Conservation (phyloP, 306 rosid species). For the Styphnolobium japonicum region DNA sequence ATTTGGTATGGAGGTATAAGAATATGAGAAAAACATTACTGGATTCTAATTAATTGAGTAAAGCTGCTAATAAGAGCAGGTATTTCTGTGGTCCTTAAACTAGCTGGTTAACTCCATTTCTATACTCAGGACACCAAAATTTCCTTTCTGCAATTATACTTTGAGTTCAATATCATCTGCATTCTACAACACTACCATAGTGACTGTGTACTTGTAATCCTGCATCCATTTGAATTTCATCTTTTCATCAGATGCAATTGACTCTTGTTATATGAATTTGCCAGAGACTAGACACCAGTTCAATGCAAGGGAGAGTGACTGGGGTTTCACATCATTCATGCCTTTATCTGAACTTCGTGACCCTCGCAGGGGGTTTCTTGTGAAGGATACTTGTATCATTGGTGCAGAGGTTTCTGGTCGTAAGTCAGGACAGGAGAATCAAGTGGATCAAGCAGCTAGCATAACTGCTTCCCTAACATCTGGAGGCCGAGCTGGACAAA, state of each 20-base stretch:
- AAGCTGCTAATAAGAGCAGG: too few species aligned
- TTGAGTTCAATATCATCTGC: background rate
- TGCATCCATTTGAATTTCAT: background rate
- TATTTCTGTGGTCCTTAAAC: too few species aligned
- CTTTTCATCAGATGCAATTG: background rate
- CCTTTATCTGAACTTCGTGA: constrained; percentile 52
- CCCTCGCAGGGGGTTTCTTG: constrained; percentile 49
- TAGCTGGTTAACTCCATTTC: background rate
- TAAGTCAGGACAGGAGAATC: background rate
- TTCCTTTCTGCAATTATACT: background rate
- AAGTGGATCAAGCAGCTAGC: background rate
- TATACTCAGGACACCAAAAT: background rate
- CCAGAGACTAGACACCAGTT: constrained; percentile 55
- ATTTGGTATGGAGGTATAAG: background rate
- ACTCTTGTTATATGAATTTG: constrained; percentile 24
- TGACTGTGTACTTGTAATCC: background rate
- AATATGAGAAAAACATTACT: background rate
- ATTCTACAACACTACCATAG: background rate
- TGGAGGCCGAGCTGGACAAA: background rate
- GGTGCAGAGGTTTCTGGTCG: constrained; percentile 57
- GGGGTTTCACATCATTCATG: constrained; percentile 73
- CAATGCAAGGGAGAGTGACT: constrained; percentile 52
- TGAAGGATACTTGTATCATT: constrained; percentile 49
- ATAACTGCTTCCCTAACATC: background rate
- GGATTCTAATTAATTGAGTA: background rate